Evolutionary conservation across 495 filamentous ascomycete species (phyloP).

Genomic region (Immersiella caudata): DNA sequence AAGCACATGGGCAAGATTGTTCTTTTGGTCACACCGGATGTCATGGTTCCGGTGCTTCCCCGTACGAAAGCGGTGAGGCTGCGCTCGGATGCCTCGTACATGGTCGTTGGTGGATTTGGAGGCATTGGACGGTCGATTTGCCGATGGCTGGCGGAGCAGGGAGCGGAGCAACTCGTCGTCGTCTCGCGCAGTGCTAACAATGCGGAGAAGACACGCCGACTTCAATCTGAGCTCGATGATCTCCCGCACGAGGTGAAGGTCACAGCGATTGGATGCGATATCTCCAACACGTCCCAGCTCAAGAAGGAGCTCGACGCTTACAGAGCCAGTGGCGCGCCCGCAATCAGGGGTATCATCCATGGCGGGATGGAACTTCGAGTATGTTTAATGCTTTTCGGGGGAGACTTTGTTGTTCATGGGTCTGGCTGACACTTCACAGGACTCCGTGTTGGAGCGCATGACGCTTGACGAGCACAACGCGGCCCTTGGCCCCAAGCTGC

Average conservation of each 20-base stretch:
- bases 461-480: constrained; percentile 43
- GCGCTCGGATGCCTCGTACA: constrained; percentile 53
- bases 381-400: constrained; percentile 27
- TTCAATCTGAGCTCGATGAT: constrained; percentile 44
- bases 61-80: constrained; percentile 27
- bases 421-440: constrained; percentile 24
- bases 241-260: constrained; percentile 39
- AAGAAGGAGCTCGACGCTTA: constrained; percentile 36
- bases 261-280: constrained; percentile 45
- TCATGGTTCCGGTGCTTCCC: constrained; percentile 31
- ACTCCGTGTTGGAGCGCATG: constrained; percentile 53
- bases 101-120: constrained; percentile 65
- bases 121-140: constrained; percentile 64
- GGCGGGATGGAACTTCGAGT: constrained; percentile 56
- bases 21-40: constrained; percentile 34
- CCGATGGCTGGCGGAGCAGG: constrained; percentile 59
- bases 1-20: constrained; percentile 61
- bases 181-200: constrained; percentile 56
- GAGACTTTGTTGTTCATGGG: constrained; percentile 14
- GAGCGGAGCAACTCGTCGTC: constrained; percentile 60
- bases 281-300: constrained; percentile 42
- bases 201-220: constrained; percentile 37
- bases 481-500: constrained; percentile 51
- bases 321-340: constrained; percentile 36
- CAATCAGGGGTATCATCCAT: constrained; percentile 52